These are phyloP conservation scores for Saraca asoca DNA, from an alignment of 331 rosid genomes.

Conservation along the genomic window DNA sequence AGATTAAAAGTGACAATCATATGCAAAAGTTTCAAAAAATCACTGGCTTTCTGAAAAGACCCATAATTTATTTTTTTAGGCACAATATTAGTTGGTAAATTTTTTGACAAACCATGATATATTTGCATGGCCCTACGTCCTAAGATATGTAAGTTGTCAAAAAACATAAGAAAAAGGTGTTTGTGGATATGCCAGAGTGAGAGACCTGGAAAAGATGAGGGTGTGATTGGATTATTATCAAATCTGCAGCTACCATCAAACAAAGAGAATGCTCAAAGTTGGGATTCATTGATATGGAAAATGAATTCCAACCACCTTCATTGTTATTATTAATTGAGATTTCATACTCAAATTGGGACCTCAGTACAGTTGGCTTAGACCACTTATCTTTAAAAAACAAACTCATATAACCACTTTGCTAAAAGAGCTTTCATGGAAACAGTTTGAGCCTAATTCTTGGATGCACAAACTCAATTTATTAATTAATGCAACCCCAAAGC, in stretches of 20 bases:
- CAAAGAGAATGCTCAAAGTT: slow-evolving; percentile 15
- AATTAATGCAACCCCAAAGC: slow-evolving; percentile 8
- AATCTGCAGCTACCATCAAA: neutral
- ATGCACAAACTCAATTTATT: slow-evolving; percentile 33
- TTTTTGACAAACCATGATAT: slow-evolving; percentile 16
- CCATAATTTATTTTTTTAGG: neutral
- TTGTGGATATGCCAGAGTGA: slow-evolving; percentile 32
- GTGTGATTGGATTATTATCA: slow-evolving; percentile 36
- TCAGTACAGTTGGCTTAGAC: slow-evolving; percentile 45
- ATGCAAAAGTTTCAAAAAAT: too few species aligned
- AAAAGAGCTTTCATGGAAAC: neutral
- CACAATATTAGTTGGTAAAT: slow-evolving; percentile 8
- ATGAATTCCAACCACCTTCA: slow-evolving; percentile 42
- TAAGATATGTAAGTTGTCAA: slow-evolving; percentile 33
- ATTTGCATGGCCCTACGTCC: slow-evolving; percentile 25
- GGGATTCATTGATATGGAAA: neutral
- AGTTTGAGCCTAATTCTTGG: slow-evolving; percentile 20
- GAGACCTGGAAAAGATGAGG: slow-evolving; percentile 11
- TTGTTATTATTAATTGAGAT: slow-evolving; percentile 39
- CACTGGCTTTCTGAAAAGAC: too few species aligned
- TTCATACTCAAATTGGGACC: slow-evolving; percentile 51
- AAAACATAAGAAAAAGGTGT: slow-evolving; percentile 12
- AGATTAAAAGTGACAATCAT: too few species aligned
- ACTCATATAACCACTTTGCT: slow-evolving; percentile 11
- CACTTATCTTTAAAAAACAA: slow-evolving; percentile 25